Evolutionary conservation across 306 rosid species (phyloP).

Genomic region (Senna tora): DNA sequence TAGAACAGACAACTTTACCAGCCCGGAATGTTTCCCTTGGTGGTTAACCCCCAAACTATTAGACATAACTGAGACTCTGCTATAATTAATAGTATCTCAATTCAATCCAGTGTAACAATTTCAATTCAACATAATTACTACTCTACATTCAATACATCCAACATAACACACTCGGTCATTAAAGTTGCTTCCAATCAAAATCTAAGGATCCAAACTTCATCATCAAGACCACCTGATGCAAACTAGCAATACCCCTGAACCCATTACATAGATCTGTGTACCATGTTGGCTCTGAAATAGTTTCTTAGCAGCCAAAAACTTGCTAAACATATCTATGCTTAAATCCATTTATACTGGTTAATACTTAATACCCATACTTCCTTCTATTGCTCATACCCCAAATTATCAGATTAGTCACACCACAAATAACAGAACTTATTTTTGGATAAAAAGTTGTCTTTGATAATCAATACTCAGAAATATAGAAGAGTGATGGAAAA

Average conservation of each 20-base stretch:
- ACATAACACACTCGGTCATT: not conserved
- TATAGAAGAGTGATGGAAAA: not conserved
- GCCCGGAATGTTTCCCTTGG: too few relatives aligned
- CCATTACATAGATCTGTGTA: not conserved
- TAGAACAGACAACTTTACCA: not conserved
- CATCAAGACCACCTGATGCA: not conserved
- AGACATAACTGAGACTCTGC: not conserved
- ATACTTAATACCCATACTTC: not conserved
- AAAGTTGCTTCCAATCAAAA: not conserved
- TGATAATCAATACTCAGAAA: not conserved
- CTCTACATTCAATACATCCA: conserved; percentile 1
- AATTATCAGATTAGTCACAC: not conserved
- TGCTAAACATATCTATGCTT: not conserved
- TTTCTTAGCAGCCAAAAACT: not conserved
- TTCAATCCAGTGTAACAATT: not conserved
- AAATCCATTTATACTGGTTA: not conserved
- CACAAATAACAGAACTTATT: not conserved
- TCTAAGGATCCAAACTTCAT: not conserved
- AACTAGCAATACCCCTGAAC: not conserved
- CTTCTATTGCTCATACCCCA: not conserved
- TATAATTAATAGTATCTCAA: not conserved
- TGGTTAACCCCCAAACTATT: too few relatives aligned
- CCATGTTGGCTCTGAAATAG: not conserved
- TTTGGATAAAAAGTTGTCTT: not conserved
- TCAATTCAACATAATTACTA: not conserved